phyloP scores from a whole-genome alignment of 257 asterid species.

The Jasminum sambac region DNA sequence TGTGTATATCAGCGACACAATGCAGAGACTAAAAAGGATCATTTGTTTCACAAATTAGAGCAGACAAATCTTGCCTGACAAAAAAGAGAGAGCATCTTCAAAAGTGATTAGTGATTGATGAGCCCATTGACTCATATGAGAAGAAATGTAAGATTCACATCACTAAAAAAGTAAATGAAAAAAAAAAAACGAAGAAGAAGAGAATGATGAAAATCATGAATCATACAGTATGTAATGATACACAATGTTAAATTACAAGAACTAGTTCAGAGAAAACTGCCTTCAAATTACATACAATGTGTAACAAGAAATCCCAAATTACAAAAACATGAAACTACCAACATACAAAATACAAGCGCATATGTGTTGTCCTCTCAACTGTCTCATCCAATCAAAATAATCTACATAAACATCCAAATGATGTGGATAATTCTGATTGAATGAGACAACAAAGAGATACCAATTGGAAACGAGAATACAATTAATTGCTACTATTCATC shows the following conservation, averaged over 20 bases:
- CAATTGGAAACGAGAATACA: not conserved
- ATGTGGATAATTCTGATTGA: too few species aligned
- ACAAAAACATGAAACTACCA: not conserved
- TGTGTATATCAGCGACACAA: too few species aligned
- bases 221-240: not conserved
- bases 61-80: slow-evolving; percentile 11
- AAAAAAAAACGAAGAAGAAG: not conserved
- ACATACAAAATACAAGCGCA: not conserved
- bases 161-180: not conserved
- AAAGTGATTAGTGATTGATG: slow-evolving; percentile 32
- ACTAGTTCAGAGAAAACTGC: not conserved
- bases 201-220: not conserved
- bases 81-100: slow-evolving; percentile 24
- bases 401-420: too few species aligned
- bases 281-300: not conserved
- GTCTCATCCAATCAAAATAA: too few species aligned
- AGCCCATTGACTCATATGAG: slow-evolving; percentile 13
- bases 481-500: not conserved
- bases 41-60: too few species aligned
- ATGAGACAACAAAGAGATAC: too few species aligned
- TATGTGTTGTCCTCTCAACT: too few species aligned
- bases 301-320: not conserved
- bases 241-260: not conserved
- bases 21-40: too few species aligned
- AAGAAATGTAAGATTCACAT: slow-evolving; percentile 28